Base-by-base conservation (phyloP, 2,329 filamentous ascomycete genomes). In the Truncatella angustata region DNA sequence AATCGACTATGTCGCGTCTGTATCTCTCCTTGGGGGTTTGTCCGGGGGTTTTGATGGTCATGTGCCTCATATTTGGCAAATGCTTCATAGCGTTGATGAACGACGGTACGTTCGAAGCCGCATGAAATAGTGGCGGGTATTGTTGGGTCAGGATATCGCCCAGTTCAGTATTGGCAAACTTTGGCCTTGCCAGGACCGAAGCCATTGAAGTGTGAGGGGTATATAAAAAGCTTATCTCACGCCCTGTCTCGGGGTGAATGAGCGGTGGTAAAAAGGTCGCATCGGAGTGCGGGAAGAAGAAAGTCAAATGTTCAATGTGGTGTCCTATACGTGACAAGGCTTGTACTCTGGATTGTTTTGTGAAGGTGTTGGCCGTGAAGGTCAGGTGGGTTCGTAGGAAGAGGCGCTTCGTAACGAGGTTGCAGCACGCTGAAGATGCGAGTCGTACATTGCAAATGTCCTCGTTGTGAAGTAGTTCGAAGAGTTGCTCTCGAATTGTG, bases 61-160 rank as follows among this genome's bases (percentile, higher is more conserved):
- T 76, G 66, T 93, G 88, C 42, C 82, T 77, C 61, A 96, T 74
- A 60, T 86, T 87, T 53, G 82, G 73, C 62, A 96, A 69, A 56
- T 85, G 75, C 32, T 79, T 80, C 65, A 96, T 77, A 45, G 88
- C 88, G 57, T 84, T 79, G 60, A 93, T 85, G 72, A 96, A 96
- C 35, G 89, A 88, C 4, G 88, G 82, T 5, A 95, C 87, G 65
- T 96, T 94, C 55, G 90, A 93, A 6, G 91, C 89, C 5, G 91
- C 89, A 65, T 96, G 91, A 72, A 96, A 96, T 3, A 96, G 74
- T 5, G 91, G 90, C 49, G 90, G 90, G 63, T 95, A 96, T 71
- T 96, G 91, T 65, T 90, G 85, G 12, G 90, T 89, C 55, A 96
- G 78, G 53, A 95, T 80, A 64, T 93, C 87, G 55, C 86, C 91